Percentiles rank a stretch among this genome's conserved stretches.
Evolutionary conservation across 495 filamentous ascomycete species (phyloP).

Genomic region (Podospora fimiseda): DNA sequence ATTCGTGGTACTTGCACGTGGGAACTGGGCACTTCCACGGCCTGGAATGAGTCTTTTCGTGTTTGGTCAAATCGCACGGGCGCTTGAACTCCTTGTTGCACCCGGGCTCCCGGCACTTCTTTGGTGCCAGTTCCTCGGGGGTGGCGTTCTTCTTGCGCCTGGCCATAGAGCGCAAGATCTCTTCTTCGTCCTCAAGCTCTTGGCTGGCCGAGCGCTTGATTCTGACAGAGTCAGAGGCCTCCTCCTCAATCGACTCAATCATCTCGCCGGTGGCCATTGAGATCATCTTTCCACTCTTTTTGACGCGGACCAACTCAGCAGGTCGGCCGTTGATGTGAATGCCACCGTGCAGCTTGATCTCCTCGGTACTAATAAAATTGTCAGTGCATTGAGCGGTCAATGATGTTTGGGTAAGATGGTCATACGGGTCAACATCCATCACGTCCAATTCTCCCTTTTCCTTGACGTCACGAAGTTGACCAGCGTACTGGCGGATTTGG

Average conservation of each 20-base stretch:
- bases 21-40: constrained; percentile 84
- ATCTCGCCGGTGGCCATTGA: constrained; percentile 59
- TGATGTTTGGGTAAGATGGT: neutral
- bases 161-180: constrained; percentile 80
- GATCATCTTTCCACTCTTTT: constrained; percentile 68
- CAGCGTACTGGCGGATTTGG: constrained; percentile 71
- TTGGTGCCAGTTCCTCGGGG: constrained; percentile 67
- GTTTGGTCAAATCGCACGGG: constrained; percentile 88
- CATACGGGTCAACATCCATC: constrained; percentile 52
- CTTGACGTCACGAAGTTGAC: constrained; percentile 46
- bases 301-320: constrained; percentile 67
- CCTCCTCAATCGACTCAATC: constrained; percentile 42
- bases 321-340: constrained; percentile 69
- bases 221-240: constrained; percentile 34
- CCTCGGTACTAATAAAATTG: constrained; percentile 47
- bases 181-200: constrained; percentile 60
- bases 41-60: constrained; percentile 93
- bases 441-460: constrained; percentile 42
- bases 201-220: constrained; percentile 59
- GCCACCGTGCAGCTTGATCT: constrained; percentile 68
- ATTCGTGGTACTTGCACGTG: constrained; percentile 76
- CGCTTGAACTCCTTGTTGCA: constrained; percentile 91
- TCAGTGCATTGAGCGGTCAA: constrained; percentile 31
- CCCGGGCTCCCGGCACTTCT: constrained; percentile 55
- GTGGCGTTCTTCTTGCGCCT: constrained; percentile 72